Conservation (phyloP, 148 eudicot species). For the Amaranthus cruentus region DNA sequence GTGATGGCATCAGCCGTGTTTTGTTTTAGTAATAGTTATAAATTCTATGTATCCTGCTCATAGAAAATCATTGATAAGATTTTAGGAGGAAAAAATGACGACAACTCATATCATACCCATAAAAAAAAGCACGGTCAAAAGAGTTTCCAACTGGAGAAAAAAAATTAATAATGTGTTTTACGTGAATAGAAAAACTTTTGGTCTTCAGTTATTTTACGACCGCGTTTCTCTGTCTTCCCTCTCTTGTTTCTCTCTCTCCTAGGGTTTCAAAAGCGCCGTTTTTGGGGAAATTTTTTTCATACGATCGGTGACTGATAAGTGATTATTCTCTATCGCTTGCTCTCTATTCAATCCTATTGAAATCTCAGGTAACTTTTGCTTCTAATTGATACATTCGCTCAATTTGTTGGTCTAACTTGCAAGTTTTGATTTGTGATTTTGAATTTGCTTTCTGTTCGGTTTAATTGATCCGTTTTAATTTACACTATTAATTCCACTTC, state of each 20-base stretch:
- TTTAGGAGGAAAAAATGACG: too few species aligned
- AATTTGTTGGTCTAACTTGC: neutral
- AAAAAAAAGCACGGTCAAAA: too few species aligned
- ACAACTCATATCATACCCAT: too few species aligned
- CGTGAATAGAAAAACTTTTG: constrained; percentile 7
- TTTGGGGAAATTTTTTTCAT: constrained; percentile 9
- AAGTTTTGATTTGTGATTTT: neutral
- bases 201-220: constrained; percentile 12
- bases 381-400: constrained; percentile 10
- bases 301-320: constrained; percentile 29
- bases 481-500: neutral
- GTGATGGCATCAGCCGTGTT: too few species aligned
- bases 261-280: constrained; percentile 64
- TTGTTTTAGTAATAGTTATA: too few species aligned
- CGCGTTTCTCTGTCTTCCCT: constrained; percentile 23
- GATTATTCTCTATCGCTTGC: constrained; percentile 17
- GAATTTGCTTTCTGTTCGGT: constrained; percentile 2
- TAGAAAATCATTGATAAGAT: too few species aligned
- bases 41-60: too few species aligned
- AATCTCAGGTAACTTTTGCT: constrained; percentile 31
- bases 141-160: too few species aligned
- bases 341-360: constrained; percentile 14
- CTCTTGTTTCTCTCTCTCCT: constrained; percentile 44
- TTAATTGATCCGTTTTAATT: constrained; percentile 14
- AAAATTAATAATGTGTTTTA: neutral